phyloP scores from a whole-genome alignment of 2,329 filamentous ascomycete species.

The Leptographium wingfieldii region DNA sequence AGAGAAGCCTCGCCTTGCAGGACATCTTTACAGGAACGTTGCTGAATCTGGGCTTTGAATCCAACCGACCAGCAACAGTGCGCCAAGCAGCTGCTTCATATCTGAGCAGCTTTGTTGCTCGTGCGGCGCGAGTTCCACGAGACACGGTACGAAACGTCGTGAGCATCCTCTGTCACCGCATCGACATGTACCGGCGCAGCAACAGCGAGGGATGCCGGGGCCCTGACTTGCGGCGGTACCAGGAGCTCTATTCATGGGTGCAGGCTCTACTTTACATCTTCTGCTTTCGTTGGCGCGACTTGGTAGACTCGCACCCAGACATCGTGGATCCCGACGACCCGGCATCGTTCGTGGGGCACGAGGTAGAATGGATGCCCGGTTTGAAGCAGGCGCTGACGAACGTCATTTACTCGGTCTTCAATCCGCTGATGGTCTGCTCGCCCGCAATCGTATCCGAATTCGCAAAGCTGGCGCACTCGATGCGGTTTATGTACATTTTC shows the following conservation, averaged over 20 bases:
- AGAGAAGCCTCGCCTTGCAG: slow-evolving; percentile 64
- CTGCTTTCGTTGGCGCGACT: slow-evolving; percentile 93
- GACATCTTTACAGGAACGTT: slow-evolving; percentile 74
- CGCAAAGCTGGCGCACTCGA: slow-evolving; percentile 71
- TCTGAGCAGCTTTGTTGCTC: slow-evolving; percentile 84
- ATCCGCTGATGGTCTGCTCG: slow-evolving; percentile 90
- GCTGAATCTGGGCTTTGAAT: slow-evolving; percentile 58
- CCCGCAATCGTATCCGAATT: slow-evolving; percentile 86
- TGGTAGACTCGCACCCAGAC: slow-evolving; percentile 52
- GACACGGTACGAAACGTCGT: slow-evolving; percentile 74
- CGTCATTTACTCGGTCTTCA: slow-evolving; percentile 78
- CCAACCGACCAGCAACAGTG: slow-evolving; percentile 56
- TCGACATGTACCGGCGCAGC: slow-evolving; percentile 60
- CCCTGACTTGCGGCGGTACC: slow-evolving; percentile 74
- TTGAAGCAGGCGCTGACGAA: slow-evolving; percentile 62
- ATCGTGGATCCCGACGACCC: slow-evolving; percentile 50
- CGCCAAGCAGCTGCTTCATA: slow-evolving; percentile 84
- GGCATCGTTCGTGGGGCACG: slow-evolving; percentile 49
- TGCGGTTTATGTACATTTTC: slow-evolving; percentile 82
- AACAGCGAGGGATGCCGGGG: slow-evolving; percentile 67
- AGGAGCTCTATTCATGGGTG: slow-evolving; percentile 75
- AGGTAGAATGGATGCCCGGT: slow-evolving; percentile 64
- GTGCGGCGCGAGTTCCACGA: slow-evolving; percentile 68
- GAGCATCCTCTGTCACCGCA: slow-evolving; percentile 60
- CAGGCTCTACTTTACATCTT: slow-evolving; percentile 90